Evolutionary conservation across 1,284 basidiomycete genomes (phyloP), one percentile per base, ranked within the genome.

Genomic region (Leccinum griseonigrum): DNA sequence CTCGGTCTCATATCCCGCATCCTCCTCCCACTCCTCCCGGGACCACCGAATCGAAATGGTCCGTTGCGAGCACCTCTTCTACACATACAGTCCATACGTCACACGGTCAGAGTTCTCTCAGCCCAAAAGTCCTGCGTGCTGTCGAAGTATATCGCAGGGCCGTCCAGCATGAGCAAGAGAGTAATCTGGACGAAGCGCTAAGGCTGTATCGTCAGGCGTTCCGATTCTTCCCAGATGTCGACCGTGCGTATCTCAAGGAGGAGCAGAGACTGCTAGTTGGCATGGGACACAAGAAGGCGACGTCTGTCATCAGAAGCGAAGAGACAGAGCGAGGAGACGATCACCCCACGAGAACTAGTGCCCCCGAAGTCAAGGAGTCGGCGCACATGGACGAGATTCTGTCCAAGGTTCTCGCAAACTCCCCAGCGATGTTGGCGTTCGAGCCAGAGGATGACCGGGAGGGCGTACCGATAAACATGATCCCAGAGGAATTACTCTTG

Each of bases 401-500:
- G 9, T 81, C 80, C 18, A 75, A 66, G 10, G 63, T 90, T 52
- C 64, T 90, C 34, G 74, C 75, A 16, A 66, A 62, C 0, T 90
- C 88, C 69, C 81, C 83, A 4, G 62, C 67, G 1, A 68, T 78
- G n/a, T 74, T 91, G 48, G 68, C 70, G 2, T 95, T 95, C 69
- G 78, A 83, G 48, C 86, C 88, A 0, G 87, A 90, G 68, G 83
- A 90, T 59, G 90, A 92, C 68, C 77, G 77, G 50, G 77, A 83
- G 59, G 81, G 81, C 3, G 74, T 85, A 0, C 81, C 83, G 8
- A 72, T 96, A 32, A 79, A 81, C 51, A 69, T 70, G 0, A 74
- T 96, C 4, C 94, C 94, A 1, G 84, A 90, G 54, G 94, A 97
- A 71, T 70, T 96, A 4, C 69, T 96, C 36, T 76, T 93, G 43